Conservation (phyloP, 2,329 filamentous ascomycete species). For the Fusarium virguliforme region DNA sequence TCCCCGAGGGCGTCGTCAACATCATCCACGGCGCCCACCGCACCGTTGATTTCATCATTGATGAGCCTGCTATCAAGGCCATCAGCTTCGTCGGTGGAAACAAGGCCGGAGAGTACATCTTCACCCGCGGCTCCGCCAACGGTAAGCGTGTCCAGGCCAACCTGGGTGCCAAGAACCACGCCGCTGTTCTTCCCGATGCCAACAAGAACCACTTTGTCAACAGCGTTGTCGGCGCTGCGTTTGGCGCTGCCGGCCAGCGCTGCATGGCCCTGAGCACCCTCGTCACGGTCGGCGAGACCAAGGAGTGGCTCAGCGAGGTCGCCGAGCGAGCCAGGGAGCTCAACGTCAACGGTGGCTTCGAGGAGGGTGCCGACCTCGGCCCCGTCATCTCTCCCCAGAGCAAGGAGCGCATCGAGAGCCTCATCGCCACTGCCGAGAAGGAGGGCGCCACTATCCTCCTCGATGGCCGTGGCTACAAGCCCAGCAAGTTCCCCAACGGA, state of each 20-base stretch:
- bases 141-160: slow-evolving; percentile 93
- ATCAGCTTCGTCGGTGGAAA: slow-evolving; percentile 90
- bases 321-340: slow-evolving; percentile 82
- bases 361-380: slow-evolving; percentile 83
- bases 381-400: slow-evolving; percentile 87
- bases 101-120: slow-evolving; percentile 92
- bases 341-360: slow-evolving; percentile 85
- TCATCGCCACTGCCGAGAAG: slow-evolving; percentile 83
- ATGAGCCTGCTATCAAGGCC: slow-evolving; percentile 88
- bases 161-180: slow-evolving; percentile 90
- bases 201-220: slow-evolving; percentile 94
- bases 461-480: slow-evolving; percentile 82
- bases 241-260: slow-evolving; percentile 87
- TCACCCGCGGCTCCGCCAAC: slow-evolving; percentile 82
- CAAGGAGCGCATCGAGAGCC: slow-evolving; percentile 82
- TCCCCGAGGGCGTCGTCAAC: slow-evolving; percentile 87
- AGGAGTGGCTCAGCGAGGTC: slow-evolving; percentile 85
- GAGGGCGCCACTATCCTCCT: slow-evolving; percentile 88
- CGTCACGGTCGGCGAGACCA: slow-evolving; percentile 88
- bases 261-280: slow-evolving; percentile 90
- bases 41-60: slow-evolving; percentile 89
- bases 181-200: slow-evolving; percentile 86
- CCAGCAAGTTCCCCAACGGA: slow-evolving; percentile 85
- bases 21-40: slow-evolving; percentile 85
- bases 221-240: slow-evolving; percentile 86